These are phyloP conservation scores for Boletus rex-veris DNA, from an alignment of 768 basidiomycete genomes.

Conservation along the genomic window DNA sequence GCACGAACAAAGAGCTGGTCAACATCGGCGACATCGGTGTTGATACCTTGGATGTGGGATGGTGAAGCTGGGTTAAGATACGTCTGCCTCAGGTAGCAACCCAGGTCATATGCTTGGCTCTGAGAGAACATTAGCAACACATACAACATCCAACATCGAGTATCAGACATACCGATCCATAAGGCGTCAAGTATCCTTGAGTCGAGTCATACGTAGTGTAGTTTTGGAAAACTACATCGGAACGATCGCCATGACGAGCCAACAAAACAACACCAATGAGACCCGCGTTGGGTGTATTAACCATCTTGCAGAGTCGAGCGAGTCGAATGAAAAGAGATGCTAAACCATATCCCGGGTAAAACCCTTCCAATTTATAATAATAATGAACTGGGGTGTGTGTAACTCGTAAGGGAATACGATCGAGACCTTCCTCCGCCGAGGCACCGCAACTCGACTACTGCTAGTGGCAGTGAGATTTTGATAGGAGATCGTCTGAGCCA, in stretches of 20 bases:
- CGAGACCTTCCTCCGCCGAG: neutral
- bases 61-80: conserved; percentile 63
- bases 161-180: conserved; percentile 59
- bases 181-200: conserved; percentile 65
- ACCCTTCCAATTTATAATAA: conserved; percentile 7
- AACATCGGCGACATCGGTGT: conserved; percentile 62
- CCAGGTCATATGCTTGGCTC: conserved; percentile 60
- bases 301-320: conserved; percentile 14
- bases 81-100: conserved; percentile 51
- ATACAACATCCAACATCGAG: neutral
- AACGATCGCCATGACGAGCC: conserved; percentile 74
- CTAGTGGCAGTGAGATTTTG: neutral
- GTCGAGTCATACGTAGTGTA: conserved; percentile 65
- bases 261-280: conserved; percentile 72
- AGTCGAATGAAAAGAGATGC: neutral
- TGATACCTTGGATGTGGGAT: conserved; percentile 65
- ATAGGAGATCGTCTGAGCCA: too few relatives aligned
- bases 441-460: neutral
- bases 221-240: conserved; percentile 59
- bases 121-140: neutral
- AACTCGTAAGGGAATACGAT: neutral
- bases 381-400: neutral
- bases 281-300: conserved; percentile 23
- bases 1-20: conserved; percentile 70
- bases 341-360: neutral